These are phyloP conservation scores for Tuber aestivum DNA, from an alignment of 495 filamentous ascomycete species.

Conservation along the genomic window DNA sequence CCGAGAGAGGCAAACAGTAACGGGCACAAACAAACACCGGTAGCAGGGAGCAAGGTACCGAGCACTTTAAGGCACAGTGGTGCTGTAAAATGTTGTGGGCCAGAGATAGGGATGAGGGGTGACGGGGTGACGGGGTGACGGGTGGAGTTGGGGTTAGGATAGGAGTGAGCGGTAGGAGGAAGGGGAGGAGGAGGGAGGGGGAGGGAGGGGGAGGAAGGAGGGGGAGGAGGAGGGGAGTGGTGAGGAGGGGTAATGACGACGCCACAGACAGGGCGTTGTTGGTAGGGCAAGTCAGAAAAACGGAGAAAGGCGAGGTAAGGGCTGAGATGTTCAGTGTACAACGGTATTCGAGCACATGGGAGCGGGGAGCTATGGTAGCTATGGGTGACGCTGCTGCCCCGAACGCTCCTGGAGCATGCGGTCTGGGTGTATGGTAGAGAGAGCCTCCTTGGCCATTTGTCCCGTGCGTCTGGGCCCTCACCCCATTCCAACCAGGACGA, in stretches of 20 bases:
- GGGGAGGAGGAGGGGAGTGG: too few species aligned
- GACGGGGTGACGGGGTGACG: not conserved
- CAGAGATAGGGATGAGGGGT: not conserved
- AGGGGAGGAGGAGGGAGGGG: not conserved
- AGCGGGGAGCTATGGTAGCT: not conserved
- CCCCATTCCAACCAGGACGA: not conserved
- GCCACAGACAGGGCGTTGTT: not conserved
- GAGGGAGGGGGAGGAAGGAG: not conserved
- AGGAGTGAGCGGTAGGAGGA: not conserved
- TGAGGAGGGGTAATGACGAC: slow-evolving; percentile 5
- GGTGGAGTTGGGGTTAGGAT: not conserved
- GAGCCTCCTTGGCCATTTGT: not conserved
- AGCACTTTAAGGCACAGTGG: not conserved
- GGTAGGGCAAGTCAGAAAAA: not conserved
- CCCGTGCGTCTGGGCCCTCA: not conserved
- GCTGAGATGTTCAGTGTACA: not conserved
- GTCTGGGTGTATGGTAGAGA: not conserved
- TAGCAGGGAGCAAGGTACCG: not conserved
- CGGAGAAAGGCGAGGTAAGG: not conserved
- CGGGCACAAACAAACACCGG: not conserved
- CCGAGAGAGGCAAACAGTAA: not conserved
- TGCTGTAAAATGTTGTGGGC: not conserved
- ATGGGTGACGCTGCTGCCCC: not conserved
- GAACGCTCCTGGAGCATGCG: not conserved
- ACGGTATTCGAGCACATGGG: not conserved